phyloP scores from a whole-genome alignment of 1,284 basidiomycete genomes.

The Trichosporon ovoides region DNA sequence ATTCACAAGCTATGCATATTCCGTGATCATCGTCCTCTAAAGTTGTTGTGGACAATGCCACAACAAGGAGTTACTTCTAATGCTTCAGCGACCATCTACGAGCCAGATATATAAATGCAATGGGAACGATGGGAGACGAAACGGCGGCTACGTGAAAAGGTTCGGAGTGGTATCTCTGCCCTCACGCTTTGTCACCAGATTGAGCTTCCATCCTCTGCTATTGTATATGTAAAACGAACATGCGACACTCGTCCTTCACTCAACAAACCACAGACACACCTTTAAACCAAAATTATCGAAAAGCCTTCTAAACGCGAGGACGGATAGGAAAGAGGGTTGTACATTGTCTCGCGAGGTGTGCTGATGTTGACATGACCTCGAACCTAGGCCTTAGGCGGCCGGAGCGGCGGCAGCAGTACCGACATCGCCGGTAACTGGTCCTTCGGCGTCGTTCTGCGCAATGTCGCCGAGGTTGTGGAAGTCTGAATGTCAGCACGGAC shows the following conservation, averaged over 20 bases:
- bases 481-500: conserved; percentile 37
- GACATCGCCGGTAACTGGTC: conserved; percentile 45
- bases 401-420: conserved; percentile 28
- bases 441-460: conserved; percentile 43
- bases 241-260: neutral
- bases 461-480: conserved; percentile 54
- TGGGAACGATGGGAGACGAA: neutral
- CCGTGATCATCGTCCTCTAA: neutral
- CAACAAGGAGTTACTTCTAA: no score
- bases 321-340: neutral
- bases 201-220: neutral
- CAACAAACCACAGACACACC: neutral
- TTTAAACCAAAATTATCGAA: conserved; percentile 1
- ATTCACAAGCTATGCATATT: neutral
- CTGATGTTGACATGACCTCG: neutral
- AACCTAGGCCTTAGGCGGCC: conserved; percentile 9
- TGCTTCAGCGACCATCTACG: no score
- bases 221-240: neutral
- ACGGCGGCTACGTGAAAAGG: no score
- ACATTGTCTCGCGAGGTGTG: conserved; percentile 1
- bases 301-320: conserved; percentile 3
- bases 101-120: no score
- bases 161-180: neutral
- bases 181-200: neutral
- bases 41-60: neutral